Evolutionary conservation across 2,329 filamentous ascomycete genomes (phyloP).

Genomic region (Aspergillus sp.): DNA sequence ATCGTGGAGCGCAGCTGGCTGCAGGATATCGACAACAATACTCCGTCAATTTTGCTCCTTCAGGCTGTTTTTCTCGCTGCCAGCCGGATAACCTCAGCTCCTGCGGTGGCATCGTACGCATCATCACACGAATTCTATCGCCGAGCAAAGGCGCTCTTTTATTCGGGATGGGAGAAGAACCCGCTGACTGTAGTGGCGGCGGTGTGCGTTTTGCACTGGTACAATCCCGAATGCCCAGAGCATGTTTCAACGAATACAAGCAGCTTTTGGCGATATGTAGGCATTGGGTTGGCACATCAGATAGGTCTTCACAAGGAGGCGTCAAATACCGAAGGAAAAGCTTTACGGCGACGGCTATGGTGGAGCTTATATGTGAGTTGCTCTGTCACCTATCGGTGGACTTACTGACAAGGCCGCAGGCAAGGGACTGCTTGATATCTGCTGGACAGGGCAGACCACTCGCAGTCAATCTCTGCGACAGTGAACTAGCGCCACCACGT

Average conservation of each 20-base stretch:
- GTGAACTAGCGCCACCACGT: too few species aligned
- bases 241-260: slow-evolving; percentile 45
- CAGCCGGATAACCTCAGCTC: too few species aligned
- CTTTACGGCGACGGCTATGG: too few species aligned
- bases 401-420: too few species aligned
- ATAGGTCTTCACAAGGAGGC: slow-evolving; percentile 47
- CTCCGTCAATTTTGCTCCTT: slow-evolving; percentile 15
- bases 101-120: slow-evolving; percentile 22
- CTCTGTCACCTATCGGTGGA: too few species aligned
- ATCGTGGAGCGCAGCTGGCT: slow-evolving; percentile 32
- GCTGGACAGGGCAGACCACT: too few species aligned
- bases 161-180: slow-evolving; percentile 33
- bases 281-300: slow-evolving; percentile 45
- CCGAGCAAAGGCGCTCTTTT: slow-evolving; percentile 34
- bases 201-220: slow-evolving; percentile 35
- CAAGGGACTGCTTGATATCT: too few species aligned
- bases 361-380: too few species aligned
- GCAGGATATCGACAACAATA: slow-evolving; percentile 24
- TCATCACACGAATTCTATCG: slow-evolving; percentile 32
- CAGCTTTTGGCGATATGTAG: slow-evolving; percentile 46
- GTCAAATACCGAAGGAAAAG: slow-evolving; percentile 22
- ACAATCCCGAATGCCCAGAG: slow-evolving; percentile 35
- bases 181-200: slow-evolving; percentile 32
- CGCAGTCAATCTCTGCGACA: too few species aligned
- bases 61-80: too few species aligned